These are phyloP conservation scores for Juglanconis oblonga DNA, from an alignment of 2,329 filamentous ascomycete species.

Conservation along the genomic window DNA sequence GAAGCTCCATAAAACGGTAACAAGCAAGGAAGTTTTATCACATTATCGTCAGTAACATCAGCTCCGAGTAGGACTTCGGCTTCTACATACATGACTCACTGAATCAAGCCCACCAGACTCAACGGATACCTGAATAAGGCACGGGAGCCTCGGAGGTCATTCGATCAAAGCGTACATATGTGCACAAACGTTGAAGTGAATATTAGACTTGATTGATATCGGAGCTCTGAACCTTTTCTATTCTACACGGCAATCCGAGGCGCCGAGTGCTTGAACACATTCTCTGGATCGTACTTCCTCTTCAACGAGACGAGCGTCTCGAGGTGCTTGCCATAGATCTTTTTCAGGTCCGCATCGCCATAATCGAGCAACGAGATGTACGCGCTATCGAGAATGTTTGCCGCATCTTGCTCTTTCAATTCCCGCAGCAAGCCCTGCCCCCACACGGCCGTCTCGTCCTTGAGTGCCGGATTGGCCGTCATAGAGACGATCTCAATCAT, in stretches of 20 bases:
- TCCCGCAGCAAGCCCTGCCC: conserved; percentile 21
- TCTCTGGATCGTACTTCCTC: conserved; percentile 32
- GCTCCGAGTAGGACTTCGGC: too few relatives aligned
- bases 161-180: too few relatives aligned
- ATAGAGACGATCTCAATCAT: conserved; percentile 9
- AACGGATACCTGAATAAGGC: too few relatives aligned
- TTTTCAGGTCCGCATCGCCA: conserved; percentile 24
- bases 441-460: background rate
- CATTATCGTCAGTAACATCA: too few relatives aligned
- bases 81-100: too few relatives aligned
- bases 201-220: too few relatives aligned
- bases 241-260: background rate
- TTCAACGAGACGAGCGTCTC: conserved; percentile 24
- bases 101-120: too few relatives aligned
- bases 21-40: too few relatives aligned
- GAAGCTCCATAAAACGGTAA: too few relatives aligned
- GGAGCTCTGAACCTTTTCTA: background rate
- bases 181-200: too few relatives aligned
- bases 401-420: conserved; percentile 18
- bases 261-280: conserved; percentile 29
- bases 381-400: conserved; percentile 26
- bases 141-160: too few relatives aligned
- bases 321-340: conserved; percentile 30
- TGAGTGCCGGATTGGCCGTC: conserved; percentile 6
- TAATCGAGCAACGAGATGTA: conserved; percentile 31